Evolutionary conservation across 352 stramenopile species (phyloP).

Genomic region (Globisporangium nodosum): DNA sequence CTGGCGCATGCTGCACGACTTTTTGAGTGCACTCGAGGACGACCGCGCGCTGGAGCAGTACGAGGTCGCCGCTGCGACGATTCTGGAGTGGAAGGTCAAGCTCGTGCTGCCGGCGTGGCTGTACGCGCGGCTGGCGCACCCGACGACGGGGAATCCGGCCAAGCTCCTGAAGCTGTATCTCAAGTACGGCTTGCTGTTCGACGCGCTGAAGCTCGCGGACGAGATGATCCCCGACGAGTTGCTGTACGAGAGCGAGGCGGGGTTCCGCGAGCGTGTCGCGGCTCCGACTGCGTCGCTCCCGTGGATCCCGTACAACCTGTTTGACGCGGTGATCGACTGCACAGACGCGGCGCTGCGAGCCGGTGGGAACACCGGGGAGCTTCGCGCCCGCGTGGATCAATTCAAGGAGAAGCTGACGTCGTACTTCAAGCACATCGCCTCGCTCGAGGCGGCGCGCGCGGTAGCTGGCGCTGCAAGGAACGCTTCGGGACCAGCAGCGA

Average conservation of each 20-base stretch:
- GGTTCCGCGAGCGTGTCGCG: conserved; percentile 34
- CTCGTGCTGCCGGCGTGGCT: conserved; percentile 59
- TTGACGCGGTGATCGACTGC: conserved; percentile 56
- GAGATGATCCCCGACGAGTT: conserved; percentile 31
- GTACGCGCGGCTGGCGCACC: conserved; percentile 28
- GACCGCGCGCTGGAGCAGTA: conserved; percentile 22
- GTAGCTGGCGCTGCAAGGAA: conserved; percentile 32
- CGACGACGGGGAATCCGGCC: conserved; percentile 37
- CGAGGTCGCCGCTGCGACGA: conserved; percentile 46
- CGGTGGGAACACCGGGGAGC: conserved; percentile 3
- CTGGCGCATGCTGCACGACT: conserved; percentile 51
- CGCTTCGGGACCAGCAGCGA: conserved; percentile 7
- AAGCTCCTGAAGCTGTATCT: conserved; percentile 57
- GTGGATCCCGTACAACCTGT: conserved; percentile 67
- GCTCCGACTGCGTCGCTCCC: conserved; percentile 22
- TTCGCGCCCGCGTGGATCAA: conserved; percentile 27
- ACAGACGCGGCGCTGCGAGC: conserved; percentile 29
- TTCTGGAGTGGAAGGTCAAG: conserved; percentile 64
- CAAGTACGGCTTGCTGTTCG: conserved; percentile 53
- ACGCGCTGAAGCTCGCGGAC: conserved; percentile 52
- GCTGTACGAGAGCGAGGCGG: conserved; percentile 28
- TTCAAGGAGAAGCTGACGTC: conserved; percentile 35
- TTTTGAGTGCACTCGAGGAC: conserved; percentile 28
- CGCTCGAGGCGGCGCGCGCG: conserved; percentile 49
- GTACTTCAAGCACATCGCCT: conserved; percentile 49